Conservation (phyloP, 768 basidiomycete species). For the Termitomyces sp. region DNA sequence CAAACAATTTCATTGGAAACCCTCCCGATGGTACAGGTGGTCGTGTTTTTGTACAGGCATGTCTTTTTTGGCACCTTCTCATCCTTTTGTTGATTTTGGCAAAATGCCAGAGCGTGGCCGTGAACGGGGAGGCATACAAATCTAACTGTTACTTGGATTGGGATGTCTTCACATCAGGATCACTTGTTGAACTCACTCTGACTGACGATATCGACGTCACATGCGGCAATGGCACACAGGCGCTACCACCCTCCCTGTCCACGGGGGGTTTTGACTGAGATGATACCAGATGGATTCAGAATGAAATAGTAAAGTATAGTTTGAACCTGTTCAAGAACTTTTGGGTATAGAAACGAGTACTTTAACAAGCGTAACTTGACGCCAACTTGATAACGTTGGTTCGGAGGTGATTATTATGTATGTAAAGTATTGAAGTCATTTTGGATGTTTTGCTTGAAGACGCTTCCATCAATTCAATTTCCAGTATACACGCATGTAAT, state of each 20-base stretch:
- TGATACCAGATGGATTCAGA: neutral
- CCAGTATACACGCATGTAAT: too few species aligned
- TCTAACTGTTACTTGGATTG: slow-evolving; percentile 66
- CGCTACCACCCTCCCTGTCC: slow-evolving; percentile 59
- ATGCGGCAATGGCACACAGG: slow-evolving; percentile 43
- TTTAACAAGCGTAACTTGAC: too few species aligned
- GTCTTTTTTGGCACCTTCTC: neutral
- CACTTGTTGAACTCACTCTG: slow-evolving; percentile 51
- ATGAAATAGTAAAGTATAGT: too few species aligned
- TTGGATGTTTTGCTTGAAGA: too few species aligned
- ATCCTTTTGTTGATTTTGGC: neutral
- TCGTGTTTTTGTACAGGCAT: slow-evolving; percentile 54
- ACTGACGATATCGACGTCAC: slow-evolving; percentile 49
- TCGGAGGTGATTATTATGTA: too few species aligned
- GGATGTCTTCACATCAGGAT: slow-evolving; percentile 55
- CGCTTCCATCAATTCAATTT: too few species aligned
- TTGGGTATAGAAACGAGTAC: too few species aligned
- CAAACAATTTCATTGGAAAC: slow-evolving; percentile 49
- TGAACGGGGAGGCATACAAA: slow-evolving; percentile 54
- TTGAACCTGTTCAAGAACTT: too few species aligned
- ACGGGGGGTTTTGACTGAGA: slow-evolving; percentile 56
- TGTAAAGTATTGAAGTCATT: too few species aligned
- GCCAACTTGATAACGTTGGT: too few species aligned
- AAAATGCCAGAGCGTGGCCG: slow-evolving; percentile 44
- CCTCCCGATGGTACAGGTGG: slow-evolving; percentile 49